phyloP scores from a whole-genome alignment of 768 basidiomycete genomes.

The Daedaleopsis nitida region DNA sequence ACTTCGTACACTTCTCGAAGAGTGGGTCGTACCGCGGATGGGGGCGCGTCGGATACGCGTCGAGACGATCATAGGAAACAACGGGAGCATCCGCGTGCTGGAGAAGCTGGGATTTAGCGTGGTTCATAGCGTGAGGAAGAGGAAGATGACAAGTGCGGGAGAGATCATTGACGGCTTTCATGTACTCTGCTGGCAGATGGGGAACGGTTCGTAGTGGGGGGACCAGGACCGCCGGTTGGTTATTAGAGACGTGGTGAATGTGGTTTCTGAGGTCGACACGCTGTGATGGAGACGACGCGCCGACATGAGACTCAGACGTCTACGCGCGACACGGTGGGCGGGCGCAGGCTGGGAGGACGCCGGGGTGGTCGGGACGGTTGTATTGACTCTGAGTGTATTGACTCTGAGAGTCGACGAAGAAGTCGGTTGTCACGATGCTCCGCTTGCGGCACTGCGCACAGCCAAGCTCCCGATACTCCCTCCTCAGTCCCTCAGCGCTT shows the following conservation, averaged over 20 bases:
- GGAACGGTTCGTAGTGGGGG: background rate
- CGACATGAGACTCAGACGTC: too few species aligned
- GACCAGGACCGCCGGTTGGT: background rate
- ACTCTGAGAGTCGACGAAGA: background rate
- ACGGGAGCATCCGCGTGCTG: constrained; percentile 63
- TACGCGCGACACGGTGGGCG: too few species aligned
- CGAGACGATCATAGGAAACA: constrained; percentile 53
- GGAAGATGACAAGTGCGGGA: constrained; percentile 21
- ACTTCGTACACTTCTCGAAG: constrained; percentile 50
- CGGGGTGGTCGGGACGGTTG: too few species aligned
- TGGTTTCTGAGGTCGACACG: too few species aligned
- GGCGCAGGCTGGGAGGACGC: too few species aligned
- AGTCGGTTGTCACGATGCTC: constrained; percentile 11
- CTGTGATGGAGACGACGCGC: too few species aligned
- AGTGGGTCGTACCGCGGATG: constrained; percentile 72
- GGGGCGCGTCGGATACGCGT: constrained; percentile 47
- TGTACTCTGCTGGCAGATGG: constrained; percentile 18
- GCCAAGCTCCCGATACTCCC: background rate
- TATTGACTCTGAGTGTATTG: too few species aligned
- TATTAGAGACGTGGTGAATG: background rate
- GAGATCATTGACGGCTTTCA: constrained; percentile 18
- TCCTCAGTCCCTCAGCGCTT: background rate
- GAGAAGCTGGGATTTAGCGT: constrained; percentile 62
- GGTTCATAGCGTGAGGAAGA: constrained; percentile 41
- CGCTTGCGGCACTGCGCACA: background rate